These are phyloP conservation scores for Corymbia maculata DNA, from an alignment of 345 rosid genomes.

Conservation along the genomic window DNA sequence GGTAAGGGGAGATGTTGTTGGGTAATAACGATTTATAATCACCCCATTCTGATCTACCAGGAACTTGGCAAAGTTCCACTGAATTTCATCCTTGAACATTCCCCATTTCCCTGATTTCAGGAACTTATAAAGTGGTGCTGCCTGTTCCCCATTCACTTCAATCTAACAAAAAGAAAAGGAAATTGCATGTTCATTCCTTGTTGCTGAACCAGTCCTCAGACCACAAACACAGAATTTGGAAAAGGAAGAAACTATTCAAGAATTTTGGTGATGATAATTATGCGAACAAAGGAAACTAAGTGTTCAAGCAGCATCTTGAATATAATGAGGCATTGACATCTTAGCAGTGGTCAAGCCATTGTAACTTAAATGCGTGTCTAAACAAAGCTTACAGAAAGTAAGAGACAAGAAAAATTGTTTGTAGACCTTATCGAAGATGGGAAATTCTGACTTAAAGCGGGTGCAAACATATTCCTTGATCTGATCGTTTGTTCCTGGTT, in stretches of 20 bases:
- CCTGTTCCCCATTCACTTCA: constrained; percentile 73
- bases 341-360: background rate
- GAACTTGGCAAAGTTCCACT: constrained; percentile 95
- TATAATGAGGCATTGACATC: background rate
- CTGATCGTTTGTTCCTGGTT: constrained; percentile 66
- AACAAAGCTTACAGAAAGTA: background rate
- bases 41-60: constrained; percentile 70
- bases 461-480: constrained; percentile 65
- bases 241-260: background rate
- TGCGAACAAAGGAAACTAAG: background rate
- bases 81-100: constrained; percentile 68
- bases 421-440: constrained; percentile 67
- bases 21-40: constrained; percentile 71
- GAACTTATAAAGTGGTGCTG: constrained; percentile 69
- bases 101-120: constrained; percentile 86
- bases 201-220: background rate
- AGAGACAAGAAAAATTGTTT: background rate
- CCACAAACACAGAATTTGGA: background rate
- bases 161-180: constrained; percentile 26
- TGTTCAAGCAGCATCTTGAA: background rate
- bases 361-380: background rate
- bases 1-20: constrained; percentile 75
- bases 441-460: constrained; percentile 75
- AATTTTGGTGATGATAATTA: background rate
- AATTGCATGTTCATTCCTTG: background rate